Evolutionary conservation across 129 eudicot genomes (phyloP), one percentile per base, ranked within the genome.

Genomic region (Flaveria linearis): DNA sequence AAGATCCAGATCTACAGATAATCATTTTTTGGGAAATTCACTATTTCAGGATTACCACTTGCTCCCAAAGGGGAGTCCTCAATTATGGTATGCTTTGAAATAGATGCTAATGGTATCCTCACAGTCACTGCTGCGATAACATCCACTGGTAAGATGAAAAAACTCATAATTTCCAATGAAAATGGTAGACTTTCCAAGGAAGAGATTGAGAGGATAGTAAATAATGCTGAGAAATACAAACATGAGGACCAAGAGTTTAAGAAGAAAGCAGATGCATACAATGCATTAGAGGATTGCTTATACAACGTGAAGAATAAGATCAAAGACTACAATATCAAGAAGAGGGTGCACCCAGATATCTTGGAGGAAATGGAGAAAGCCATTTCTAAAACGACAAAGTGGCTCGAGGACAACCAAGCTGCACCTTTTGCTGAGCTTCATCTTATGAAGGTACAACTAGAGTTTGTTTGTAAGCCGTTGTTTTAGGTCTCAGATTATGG

Each of bases 191-290:
- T 73, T 8, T 36, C 77, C 39, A 36, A 20, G 1, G 66, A 76
- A 76, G 73, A 64, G 72, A 76, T 65, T 20, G 80, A 76, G 20
- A 65, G 17, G 73, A 75, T 46, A 72, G 18, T 76, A 76, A 20
- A 13, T 9, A 53, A 76, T 64, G 80, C 80, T 1, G 25, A 49
- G n/a, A 50, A 20, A 52, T 76, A 64, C 73, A 50, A 65, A 65
- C 50, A 1, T 2, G 73, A 76, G 73, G 80, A 76, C 80, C 73
- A 33, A 33, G 65, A 50, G 11, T 76, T 20, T 52, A 49, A 50
- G 73, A 65, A 76, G 65, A 76, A 17, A 65, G 80, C 51, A 1
- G 25, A 65, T 6, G 73, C 64, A 36, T 33, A 30, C 80, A 76
- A 49, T 50, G 80, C 65, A 6, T 76, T 76, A 50, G 73, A 65